Base-by-base conservation (phyloP, 495 filamentous ascomycete species). In the Aspergillus saccharolyticus region DNA sequence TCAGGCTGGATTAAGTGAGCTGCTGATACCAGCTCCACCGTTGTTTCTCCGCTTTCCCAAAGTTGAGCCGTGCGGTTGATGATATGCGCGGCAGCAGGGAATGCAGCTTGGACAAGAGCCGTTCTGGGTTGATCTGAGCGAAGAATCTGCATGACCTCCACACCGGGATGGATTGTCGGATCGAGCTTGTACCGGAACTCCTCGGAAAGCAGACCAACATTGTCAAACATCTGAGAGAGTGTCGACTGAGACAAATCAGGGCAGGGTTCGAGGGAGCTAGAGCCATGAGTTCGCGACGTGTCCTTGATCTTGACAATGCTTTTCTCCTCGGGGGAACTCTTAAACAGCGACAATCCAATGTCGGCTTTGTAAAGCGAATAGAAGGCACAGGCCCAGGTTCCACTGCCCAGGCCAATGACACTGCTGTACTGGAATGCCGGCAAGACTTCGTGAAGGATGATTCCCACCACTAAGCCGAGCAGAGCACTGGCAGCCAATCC, bases 101-200 rank as follows among this genome's bases (percentile, higher is more conserved):
- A 81, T 0, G 76, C 78, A 43, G 52, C 33, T 3, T 25, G 46
- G 0, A 61, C 55, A 1, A 54, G 44, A 1, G 21, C 21, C 0
- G 54, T 50, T 5, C 54, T 74, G 65, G 45, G 66, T 55, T 56
- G 64, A 42, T 45, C 73, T 15, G 70, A 63, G 0, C 69, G 57
- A 9, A 81, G 61, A 12, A 72, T 46, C 3, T 64, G 66, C 51
- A 76, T 78, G 42, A 81, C 71, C 54, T 80, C 74, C n/a, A 72
- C 48, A 14, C 78, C 79, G 10, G 78, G 80, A 53, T 80, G 70
- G 4, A 28, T 33, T 19, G 25, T 7, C 0, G 59, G 54, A 22
- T 61, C 55, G 0, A 61, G 49, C 3, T 47, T 42, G 45, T 57
- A 52, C 1, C 59, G 59, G 10, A 61, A 43, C 25, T 61, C 59